Evolutionary conservation across 108 stramenopile species (phyloP), one percentile per base, ranked within the genome.

Genomic region (Chaetoceros tenuissimus): DNA sequence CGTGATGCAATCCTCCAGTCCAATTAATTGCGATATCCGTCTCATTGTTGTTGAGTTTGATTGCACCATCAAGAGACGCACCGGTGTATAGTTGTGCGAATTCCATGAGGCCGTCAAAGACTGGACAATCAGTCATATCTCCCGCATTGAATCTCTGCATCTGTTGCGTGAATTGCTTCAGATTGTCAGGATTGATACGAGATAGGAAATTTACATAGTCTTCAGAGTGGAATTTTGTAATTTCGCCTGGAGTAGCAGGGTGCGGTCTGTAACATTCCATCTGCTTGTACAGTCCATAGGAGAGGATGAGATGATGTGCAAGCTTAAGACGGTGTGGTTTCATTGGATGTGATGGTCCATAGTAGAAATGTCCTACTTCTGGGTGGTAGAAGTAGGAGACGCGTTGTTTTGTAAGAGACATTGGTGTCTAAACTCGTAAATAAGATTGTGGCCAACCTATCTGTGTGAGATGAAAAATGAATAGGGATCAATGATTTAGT

Each of bases 261-360:
- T 95, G 95, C 18, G 92, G 94, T 31, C 94, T 79, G 73, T 97
- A 98, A 62, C 97, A 97, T 28, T 99, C 96, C 97, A 99, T 97
- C 64, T 96, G 71, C 19, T 89, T 85, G 76, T 97, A 99, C 27
- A 99, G 67, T 23, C 96, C 95, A 68, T 97, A 98, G 22, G 87
- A 66, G 23, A 99, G 61, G 16, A 99, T 79, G 20, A 99, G 83
- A 61, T 99, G 96, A 73, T 99, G 99, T 31, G 99, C 88, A 67
- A 99, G 64, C 77, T 95, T 96, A 22, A 98, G 75, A 51, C 98
- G 94, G 72, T 98, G 96, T 40, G 95, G 94, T 71, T 99, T 99
- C 98, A 99, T 99, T 25, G 98, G 98, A 82, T 99, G 98, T 1
- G 94, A 94, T n/a, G 96, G 98, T 31, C 98, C 98, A 75, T 99